These are phyloP conservation scores for Hypocrella siamensis DNA, from an alignment of 2,329 filamentous ascomycete species.

Conservation along the genomic window DNA sequence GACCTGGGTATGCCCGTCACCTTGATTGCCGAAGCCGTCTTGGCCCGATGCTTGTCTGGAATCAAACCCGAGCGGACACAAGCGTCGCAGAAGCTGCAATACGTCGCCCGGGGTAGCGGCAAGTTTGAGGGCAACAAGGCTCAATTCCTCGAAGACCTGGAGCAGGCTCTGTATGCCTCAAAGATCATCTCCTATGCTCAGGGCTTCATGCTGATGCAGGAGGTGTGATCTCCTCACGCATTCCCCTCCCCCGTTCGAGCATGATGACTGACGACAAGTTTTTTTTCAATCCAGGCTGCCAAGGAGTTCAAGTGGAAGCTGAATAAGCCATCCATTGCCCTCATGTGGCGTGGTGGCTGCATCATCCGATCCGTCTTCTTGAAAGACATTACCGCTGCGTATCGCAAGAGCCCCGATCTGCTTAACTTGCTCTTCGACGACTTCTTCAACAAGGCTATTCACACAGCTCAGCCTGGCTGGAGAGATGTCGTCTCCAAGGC, in stretches of 20 bases:
- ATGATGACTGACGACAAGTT: not conserved
- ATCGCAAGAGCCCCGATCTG: slow-evolving; percentile 84
- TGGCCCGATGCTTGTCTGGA: slow-evolving; percentile 82
- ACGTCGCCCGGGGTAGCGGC: slow-evolving; percentile 52
- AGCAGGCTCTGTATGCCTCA: slow-evolving; percentile 96
- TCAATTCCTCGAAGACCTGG: slow-evolving; percentile 89
- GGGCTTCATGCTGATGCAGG: slow-evolving; percentile 99
- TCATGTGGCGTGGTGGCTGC: slow-evolving; percentile 99
- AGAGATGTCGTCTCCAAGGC: slow-evolving; percentile 82
- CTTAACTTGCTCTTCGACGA: slow-evolving; percentile 98
- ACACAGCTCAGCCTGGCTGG: slow-evolving; percentile 89
- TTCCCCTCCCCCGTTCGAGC: not conserved
- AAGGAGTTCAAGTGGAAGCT: slow-evolving; percentile 97
- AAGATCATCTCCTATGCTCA: slow-evolving; percentile 99
- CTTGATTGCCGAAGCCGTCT: slow-evolving; percentile 91
- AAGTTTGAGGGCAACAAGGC: slow-evolving; percentile 78
- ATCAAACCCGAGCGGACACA: slow-evolving; percentile 85
- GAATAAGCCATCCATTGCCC: slow-evolving; percentile 98
- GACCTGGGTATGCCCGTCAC: slow-evolving; percentile 98
- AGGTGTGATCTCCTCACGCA: slow-evolving; percentile 38
- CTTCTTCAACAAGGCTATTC: slow-evolving; percentile 99
- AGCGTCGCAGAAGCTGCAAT: slow-evolving; percentile 63
- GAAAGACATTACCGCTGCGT: slow-evolving; percentile 97
- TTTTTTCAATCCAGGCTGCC: slow-evolving; percentile 49
- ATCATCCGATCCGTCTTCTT: slow-evolving; percentile 99